Evolutionary conservation across 371 early-diverging fungal genomes (phyloP).

Genomic region (Mortierella sp.): DNA sequence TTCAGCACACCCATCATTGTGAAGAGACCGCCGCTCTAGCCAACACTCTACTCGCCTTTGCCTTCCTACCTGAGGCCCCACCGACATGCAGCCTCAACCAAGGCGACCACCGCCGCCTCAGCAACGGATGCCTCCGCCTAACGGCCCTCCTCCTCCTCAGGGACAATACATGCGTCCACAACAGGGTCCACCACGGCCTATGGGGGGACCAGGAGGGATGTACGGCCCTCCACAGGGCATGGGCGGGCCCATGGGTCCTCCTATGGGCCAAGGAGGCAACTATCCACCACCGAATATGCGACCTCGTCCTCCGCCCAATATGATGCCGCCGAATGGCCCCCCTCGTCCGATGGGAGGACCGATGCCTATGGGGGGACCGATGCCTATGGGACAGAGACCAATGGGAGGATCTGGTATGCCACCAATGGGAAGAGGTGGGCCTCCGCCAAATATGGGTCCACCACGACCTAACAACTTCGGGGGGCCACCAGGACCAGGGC

Average conservation of each 20-base stretch:
- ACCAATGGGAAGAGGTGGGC: constrained; percentile 36
- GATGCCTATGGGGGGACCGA: constrained; percentile 36
- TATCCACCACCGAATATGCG: constrained; percentile 36
- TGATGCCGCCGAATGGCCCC: constrained; percentile 27
- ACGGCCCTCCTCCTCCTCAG: constrained; percentile 33
- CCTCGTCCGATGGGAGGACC: constrained; percentile 37
- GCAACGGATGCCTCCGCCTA: constrained; percentile 35
- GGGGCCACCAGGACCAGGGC: constrained; percentile 16
- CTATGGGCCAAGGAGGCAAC: constrained; percentile 43
- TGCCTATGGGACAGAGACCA: constrained; percentile 33
- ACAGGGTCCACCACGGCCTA: constrained; percentile 28
- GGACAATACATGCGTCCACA: constrained; percentile 35
- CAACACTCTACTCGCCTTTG: neutral
- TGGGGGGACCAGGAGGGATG: constrained; percentile 47
- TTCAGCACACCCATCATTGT: too few relatives aligned
- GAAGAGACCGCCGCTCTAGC: neutral
- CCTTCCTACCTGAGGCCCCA: neutral
- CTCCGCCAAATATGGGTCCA: constrained; percentile 36
- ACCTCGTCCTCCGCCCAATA: constrained; percentile 37
- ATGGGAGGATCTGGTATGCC: constrained; percentile 35
- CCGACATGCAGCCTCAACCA: constrained; percentile 41
- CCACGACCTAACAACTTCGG: constrained; percentile 16
- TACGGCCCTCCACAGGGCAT: constrained; percentile 24
- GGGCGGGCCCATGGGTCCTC: constrained; percentile 33
- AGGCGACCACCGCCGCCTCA: constrained; percentile 42